Percentiles rank a stretch among this genome's conserved stretches.
Evolutionary conservation across 306 rosid species (phyloP).

Genomic region (Arachis hypogaea): DNA sequence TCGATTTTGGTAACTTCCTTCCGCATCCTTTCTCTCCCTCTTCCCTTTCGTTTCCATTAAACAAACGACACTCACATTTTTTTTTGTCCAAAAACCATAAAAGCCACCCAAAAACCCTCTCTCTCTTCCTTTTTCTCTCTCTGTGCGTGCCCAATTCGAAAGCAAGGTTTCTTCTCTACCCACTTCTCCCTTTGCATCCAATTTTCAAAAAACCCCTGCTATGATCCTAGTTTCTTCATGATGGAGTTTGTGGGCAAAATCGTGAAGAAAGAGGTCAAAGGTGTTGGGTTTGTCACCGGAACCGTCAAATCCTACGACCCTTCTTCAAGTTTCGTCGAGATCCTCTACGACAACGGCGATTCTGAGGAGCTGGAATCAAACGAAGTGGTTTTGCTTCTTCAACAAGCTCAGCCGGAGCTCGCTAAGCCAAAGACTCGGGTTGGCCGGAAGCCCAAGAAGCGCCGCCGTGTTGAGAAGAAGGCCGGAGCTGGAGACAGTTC

Average conservation of each 20-base stretch:
- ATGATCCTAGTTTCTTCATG: slow-evolving; percentile 5
- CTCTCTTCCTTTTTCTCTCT: background rate
- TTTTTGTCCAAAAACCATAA: background rate
- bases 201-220: slow-evolving; percentile 2
- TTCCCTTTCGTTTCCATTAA: background rate
- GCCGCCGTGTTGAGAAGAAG: slow-evolving; percentile 52
- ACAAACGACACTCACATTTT: background rate
- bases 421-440: slow-evolving; percentile 39
- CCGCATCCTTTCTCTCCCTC: slow-evolving; percentile 22
- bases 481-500: slow-evolving; percentile 39
- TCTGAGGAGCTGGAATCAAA: slow-evolving; percentile 65
- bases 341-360: slow-evolving; percentile 65
- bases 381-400: slow-evolving; percentile 53
- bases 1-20: slow-evolving; percentile 46
- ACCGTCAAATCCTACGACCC: slow-evolving; percentile 74
- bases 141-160: background rate
- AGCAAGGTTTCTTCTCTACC: background rate
- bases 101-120: background rate
- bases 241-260: slow-evolving; percentile 82
- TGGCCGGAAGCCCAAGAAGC: slow-evolving; percentile 78
- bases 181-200: background rate
- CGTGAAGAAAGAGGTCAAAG: slow-evolving; percentile 62
- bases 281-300: slow-evolving; percentile 57
- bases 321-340: slow-evolving; percentile 62
- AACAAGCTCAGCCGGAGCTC: slow-evolving; percentile 40